A percentile compares a stretch with the other conserved stretches of the same genome.
Evolutionary conservation across 2,329 filamentous ascomycete species (phyloP).

Genomic region (Coniella vitis): DNA sequence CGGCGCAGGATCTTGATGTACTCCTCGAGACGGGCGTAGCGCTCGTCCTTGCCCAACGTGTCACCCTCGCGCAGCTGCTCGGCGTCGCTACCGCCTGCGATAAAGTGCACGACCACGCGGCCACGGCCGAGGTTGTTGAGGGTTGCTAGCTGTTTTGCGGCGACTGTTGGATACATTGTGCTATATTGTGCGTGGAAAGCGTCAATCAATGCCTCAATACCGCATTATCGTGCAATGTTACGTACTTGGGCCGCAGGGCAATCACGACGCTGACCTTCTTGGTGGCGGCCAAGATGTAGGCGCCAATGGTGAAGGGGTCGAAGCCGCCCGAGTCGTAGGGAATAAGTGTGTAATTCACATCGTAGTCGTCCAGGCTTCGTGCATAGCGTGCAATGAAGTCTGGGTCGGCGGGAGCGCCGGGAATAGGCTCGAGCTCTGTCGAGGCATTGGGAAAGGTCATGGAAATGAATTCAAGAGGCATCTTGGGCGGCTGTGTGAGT

Average conservation of each 20-base stretch:
- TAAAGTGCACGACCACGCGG: conserved; percentile 55
- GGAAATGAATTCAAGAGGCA: conserved; percentile 52
- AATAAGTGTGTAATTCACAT: conserved; percentile 55
- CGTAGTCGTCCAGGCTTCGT: conserved; percentile 51
- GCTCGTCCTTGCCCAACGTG: conserved; percentile 49
- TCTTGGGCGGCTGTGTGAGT: conserved; percentile 19
- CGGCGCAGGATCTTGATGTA: conserved; percentile 55
- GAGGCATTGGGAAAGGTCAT: conserved; percentile 50
- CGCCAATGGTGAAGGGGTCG: conserved; percentile 52
- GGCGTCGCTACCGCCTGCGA: conserved; percentile 53
- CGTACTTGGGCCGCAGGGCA: conserved; percentile 46
- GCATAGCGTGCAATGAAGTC: conserved; percentile 51
- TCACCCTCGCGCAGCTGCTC: conserved; percentile 56
- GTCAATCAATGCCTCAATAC: too few relatives aligned
- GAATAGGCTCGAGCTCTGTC: conserved; percentile 47
- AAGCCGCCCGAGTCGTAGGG: conserved; percentile 50
- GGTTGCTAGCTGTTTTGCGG: conserved; percentile 54
- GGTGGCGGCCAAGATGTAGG: conserved; percentile 49
- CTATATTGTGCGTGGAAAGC: too few relatives aligned
- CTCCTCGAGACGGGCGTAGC: conserved; percentile 52
- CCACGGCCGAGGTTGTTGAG: conserved; percentile 53
- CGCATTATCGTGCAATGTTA: too few relatives aligned
- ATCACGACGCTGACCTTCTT: conserved; percentile 56
- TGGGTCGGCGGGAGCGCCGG: conserved; percentile 44
- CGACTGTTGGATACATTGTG: conserved; percentile 55